These are phyloP conservation scores for Backusella parvicylindrica DNA, from an alignment of 192 early-diverging fungal species.

Conservation along the genomic window DNA sequence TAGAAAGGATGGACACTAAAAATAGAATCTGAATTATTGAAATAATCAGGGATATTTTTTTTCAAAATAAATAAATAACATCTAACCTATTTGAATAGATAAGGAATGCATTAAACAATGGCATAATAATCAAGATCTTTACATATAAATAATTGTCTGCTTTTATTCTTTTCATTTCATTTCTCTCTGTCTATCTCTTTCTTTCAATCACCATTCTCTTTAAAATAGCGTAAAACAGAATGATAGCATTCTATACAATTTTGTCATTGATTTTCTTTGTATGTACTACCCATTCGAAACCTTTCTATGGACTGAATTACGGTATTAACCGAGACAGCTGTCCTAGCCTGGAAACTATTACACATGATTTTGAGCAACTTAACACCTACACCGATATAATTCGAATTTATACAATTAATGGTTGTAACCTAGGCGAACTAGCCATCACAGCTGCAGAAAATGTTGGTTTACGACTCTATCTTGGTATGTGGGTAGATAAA, in stretches of 20 bases:
- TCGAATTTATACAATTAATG: constrained; percentile 45
- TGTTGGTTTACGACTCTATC: constrained; percentile 46
- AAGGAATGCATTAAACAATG: neutral
- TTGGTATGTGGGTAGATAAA: constrained; percentile 58
- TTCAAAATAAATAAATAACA: too few species aligned
- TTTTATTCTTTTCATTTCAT: neutral
- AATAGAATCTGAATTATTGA: neutral
- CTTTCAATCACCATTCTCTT: neutral
- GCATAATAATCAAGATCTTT: neutral
- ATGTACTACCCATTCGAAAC: neutral
- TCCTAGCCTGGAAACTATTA: constrained; percentile 44
- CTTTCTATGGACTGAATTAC: constrained; percentile 50
- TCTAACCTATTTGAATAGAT: neutral
- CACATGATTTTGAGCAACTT: constrained; percentile 41
- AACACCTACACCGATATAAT: constrained; percentile 47
- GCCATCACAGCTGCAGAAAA: constrained; percentile 49
- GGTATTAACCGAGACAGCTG: constrained; percentile 51
- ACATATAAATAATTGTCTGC: neutral
- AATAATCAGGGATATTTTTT: neutral
- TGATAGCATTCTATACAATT: neutral
- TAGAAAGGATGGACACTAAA: neutral
- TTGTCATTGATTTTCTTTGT: neutral
- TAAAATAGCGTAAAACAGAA: neutral
- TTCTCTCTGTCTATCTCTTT: neutral
- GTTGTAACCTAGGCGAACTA: constrained; percentile 51